Conservation (phyloP, 805 yeast genomes). For the Cyberlindnera mycetangii region DNA sequence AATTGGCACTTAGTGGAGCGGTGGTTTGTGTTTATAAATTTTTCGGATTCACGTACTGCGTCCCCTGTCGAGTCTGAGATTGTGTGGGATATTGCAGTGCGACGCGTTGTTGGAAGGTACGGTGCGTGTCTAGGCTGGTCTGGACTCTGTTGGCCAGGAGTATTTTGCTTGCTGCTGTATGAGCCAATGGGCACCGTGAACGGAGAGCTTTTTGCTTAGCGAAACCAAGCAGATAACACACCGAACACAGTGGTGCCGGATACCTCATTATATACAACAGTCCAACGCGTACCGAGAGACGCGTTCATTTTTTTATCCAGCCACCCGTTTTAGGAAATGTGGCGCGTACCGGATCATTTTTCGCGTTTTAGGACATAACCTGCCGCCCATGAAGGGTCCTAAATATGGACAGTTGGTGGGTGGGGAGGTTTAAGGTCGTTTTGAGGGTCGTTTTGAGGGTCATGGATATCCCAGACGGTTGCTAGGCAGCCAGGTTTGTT, state of each 20-base stretch:
- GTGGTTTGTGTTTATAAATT: slow-evolving; percentile 12
- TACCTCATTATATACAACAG: no score
- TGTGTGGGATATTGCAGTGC: slow-evolving; percentile 5
- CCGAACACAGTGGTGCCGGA: no score
- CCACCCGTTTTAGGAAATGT: slow-evolving; percentile 10
- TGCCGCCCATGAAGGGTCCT: background rate
- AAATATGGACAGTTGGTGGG: background rate
- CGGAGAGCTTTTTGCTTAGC: no score
- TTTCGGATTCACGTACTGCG: slow-evolving; percentile 1
- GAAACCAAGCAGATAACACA: no score
- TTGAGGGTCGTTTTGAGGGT: no score
- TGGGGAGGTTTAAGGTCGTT: background rate
- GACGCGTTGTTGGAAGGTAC: slow-evolving; percentile 21
- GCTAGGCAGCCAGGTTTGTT: no score
- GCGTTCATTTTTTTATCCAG: slow-evolving; percentile 5
- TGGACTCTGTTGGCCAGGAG: background rate
- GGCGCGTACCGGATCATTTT: slow-evolving; percentile 6
- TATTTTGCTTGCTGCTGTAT: no score
- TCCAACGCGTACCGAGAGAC: background rate
- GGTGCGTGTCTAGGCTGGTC: slow-evolving; percentile 3
- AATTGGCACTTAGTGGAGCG: background rate
- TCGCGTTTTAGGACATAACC: background rate
- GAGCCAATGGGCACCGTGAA: background rate
- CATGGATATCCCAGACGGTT: no score
- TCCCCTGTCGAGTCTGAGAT: slow-evolving; percentile 1